Evolutionary conservation across 2,329 filamentous ascomycete species (phyloP).

Genomic region (Leptographium wingfieldii): DNA sequence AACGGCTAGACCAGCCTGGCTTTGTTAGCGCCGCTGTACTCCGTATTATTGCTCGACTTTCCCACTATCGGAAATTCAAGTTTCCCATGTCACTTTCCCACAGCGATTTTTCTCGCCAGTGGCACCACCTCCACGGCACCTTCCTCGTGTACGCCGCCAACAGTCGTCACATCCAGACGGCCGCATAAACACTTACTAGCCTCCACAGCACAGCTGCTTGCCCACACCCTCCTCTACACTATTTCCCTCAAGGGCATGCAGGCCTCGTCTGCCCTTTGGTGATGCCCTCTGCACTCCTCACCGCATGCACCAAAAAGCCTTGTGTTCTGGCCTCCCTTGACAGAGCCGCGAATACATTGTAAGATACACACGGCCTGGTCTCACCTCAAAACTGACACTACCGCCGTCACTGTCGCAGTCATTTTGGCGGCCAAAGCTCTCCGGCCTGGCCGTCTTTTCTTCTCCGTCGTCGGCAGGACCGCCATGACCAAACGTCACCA

Average conservation of each 20-base stretch:
- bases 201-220: neutral
- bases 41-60: neutral
- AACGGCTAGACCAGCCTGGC: neutral
- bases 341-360: neutral
- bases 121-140: slow-evolving; percentile 2
- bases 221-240: neutral
- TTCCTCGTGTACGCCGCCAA: neutral
- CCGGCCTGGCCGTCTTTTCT: neutral
- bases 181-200: neutral
- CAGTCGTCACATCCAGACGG: neutral
- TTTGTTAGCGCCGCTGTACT: neutral
- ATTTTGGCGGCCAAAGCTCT: neutral
- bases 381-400: neutral
- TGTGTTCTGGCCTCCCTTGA: neutral
- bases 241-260: neutral
- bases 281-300: neutral
- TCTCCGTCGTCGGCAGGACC: neutral
- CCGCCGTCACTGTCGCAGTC: neutral
- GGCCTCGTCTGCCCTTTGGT: neutral
- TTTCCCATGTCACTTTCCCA: slow-evolving; percentile 4
- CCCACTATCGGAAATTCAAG: slow-evolving; percentile 4
- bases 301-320: neutral
- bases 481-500: neutral
- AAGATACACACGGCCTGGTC: neutral
- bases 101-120: neutral